phyloP scores from a whole-genome alignment of 2,329 filamentous ascomycete genomes.

The Zarea fungicola region DNA sequence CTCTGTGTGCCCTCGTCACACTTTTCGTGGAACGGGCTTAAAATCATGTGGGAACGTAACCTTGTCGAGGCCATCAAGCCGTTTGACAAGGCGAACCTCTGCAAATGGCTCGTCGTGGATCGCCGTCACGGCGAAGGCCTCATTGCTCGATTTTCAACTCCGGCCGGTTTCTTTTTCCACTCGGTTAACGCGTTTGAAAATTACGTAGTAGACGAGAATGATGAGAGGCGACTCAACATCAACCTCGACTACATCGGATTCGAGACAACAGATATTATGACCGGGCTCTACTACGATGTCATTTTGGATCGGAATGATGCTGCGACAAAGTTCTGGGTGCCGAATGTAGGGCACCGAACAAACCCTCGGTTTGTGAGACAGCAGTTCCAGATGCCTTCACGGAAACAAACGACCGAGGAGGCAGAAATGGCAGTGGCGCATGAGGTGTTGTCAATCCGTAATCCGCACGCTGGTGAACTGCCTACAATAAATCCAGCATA shows the following conservation, averaged over 20 bases:
- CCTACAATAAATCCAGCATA: constrained; percentile 55
- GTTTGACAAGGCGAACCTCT: constrained; percentile 47
- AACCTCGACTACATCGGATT: constrained; percentile 39
- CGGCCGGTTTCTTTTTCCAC: constrained; percentile 67
- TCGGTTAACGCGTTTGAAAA: constrained; percentile 67
- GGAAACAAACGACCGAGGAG: background rate
- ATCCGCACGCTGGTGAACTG: constrained; percentile 48
- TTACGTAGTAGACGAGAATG: constrained; percentile 36
- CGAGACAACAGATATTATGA: constrained; percentile 37
- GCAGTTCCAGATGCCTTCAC: background rate
- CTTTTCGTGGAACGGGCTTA: constrained; percentile 47
- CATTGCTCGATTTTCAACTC: constrained; percentile 56
- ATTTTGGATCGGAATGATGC: constrained; percentile 41
- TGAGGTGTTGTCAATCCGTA: constrained; percentile 22
- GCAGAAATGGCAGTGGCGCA: background rate
- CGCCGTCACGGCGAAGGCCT: constrained; percentile 53
- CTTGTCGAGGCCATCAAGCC: constrained; percentile 57
- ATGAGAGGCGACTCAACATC: constrained; percentile 58
- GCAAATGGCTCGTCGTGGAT: constrained; percentile 66
- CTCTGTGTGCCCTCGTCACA: constrained; percentile 63
- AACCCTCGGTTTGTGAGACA: constrained; percentile 4
- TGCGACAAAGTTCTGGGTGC: constrained; percentile 12
- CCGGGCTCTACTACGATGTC: constrained; percentile 59
- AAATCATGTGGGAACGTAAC: constrained; percentile 57
- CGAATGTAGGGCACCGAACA: constrained; percentile 22